Conservation (phyloP, 305 asterid genomes). For the Solanum chacoense region DNA sequence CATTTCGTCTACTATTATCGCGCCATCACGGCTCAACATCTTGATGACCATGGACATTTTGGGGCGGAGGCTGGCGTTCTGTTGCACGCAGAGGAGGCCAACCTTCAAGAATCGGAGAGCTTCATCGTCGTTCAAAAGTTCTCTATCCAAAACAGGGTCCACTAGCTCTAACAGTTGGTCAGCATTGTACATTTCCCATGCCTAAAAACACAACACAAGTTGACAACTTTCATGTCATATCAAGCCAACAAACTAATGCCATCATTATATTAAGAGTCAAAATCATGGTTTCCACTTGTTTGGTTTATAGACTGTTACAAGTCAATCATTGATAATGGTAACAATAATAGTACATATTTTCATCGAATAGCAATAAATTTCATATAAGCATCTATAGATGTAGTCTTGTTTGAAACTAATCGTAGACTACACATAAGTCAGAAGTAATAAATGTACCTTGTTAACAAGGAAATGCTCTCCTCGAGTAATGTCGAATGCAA, state of each 20-base stretch:
- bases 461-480: constrained; percentile 66
- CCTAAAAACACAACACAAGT: constrained; percentile 29
- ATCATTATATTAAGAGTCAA: not conserved
- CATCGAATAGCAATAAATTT: not conserved
- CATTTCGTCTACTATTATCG: constrained; percentile 1
- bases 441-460: constrained; percentile 33
- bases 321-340: not conserved
- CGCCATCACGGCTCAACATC: constrained; percentile 49
- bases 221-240: not conserved
- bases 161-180: constrained; percentile 28
- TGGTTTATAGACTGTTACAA: not conserved
- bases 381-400: not conserved
- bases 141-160: constrained; percentile 44
- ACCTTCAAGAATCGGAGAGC: constrained; percentile 42
- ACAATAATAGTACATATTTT: not conserved
- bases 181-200: constrained; percentile 53
- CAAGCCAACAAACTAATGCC: not conserved
- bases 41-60: constrained; percentile 47
- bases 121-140: constrained; percentile 35
- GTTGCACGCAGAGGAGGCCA: constrained; percentile 73
- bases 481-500: constrained; percentile 40
- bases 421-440: not conserved
- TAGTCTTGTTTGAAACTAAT: not conserved
- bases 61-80: constrained; percentile 50
- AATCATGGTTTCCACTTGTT: not conserved